A percentile compares a stretch with the other conserved stretches of the same genome.
phyloP scores from a whole-genome alignment of 2,329 filamentous ascomycete genomes.

The Fusarium euwallaceae region DNA sequence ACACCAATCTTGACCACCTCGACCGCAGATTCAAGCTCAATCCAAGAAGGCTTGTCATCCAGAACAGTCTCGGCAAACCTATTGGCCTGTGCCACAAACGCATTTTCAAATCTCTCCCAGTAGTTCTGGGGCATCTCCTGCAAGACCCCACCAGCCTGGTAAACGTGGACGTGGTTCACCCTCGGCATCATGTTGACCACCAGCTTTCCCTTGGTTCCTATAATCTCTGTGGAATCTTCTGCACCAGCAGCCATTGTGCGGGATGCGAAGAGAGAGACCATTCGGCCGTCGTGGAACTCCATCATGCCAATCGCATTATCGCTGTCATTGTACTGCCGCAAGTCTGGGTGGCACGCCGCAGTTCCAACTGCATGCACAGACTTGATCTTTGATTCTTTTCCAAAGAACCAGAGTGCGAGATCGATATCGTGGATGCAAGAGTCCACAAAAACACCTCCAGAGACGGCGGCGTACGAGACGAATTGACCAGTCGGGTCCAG shows the following conservation, averaged over 20 bases:
- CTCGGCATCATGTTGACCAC: slow-evolving; percentile 68
- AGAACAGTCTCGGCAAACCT: slow-evolving; percentile 72
- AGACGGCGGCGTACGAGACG: slow-evolving; percentile 73
- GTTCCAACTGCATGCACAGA: slow-evolving; percentile 48
- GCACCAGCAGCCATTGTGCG: slow-evolving; percentile 78
- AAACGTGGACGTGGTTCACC: slow-evolving; percentile 66
- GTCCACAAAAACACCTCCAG: slow-evolving; percentile 77
- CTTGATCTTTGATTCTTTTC: slow-evolving; percentile 44
- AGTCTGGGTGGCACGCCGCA: slow-evolving; percentile 45
- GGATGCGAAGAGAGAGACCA: slow-evolving; percentile 73
- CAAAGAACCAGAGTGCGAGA: slow-evolving; percentile 49
- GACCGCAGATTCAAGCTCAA: slow-evolving; percentile 69
- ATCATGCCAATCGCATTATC: slow-evolving; percentile 65
- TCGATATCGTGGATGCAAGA: slow-evolving; percentile 76
- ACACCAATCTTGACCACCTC: slow-evolving; percentile 71
- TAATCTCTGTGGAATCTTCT: slow-evolving; percentile 76
- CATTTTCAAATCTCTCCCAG: slow-evolving; percentile 72
- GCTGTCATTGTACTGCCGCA: slow-evolving; percentile 46
- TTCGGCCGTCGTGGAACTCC: slow-evolving; percentile 73
- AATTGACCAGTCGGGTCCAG: slow-evolving; percentile 43
- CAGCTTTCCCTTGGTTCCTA: slow-evolving; percentile 75
- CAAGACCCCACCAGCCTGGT: slow-evolving; percentile 61
- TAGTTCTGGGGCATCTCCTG: slow-evolving; percentile 73
- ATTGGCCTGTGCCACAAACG: slow-evolving; percentile 73
- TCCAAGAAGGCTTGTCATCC: slow-evolving; percentile 66